Evolutionary conservation across 306 rosid species (phyloP).

Genomic region (Hylodesmum podocarpum): DNA sequence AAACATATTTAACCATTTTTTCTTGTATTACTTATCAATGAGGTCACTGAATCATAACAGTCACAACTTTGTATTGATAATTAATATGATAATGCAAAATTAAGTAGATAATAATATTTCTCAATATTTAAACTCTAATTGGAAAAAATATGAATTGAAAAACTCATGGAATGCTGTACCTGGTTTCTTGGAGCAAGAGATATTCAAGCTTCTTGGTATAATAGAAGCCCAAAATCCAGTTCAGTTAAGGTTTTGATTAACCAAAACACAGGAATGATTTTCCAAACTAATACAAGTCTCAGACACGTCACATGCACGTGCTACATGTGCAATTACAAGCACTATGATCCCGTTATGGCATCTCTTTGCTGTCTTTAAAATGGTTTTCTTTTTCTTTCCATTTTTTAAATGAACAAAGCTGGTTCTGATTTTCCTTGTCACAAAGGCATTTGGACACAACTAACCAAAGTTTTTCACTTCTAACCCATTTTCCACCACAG

Average conservation of each 20-base stretch:
- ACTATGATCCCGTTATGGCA: slow-evolving; percentile 41
- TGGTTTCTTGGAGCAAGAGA: background rate
- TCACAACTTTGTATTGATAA: background rate
- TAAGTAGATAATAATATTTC: background rate
- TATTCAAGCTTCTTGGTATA: background rate
- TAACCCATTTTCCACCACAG: slow-evolving; percentile 13
- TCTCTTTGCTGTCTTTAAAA: slow-evolving; percentile 33
- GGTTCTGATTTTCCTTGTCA: slow-evolving; percentile 43
- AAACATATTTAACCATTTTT: too few relatives aligned
- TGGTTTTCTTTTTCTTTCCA: slow-evolving; percentile 32
- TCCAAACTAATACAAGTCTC: slow-evolving; percentile 8
- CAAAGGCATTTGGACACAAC: slow-evolving; percentile 57
- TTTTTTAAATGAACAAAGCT: slow-evolving; percentile 41
- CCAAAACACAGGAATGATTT: background rate
- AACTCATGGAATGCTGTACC: background rate
- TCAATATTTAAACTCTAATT: background rate
- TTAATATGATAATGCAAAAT: background rate
- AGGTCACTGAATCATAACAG: background rate
- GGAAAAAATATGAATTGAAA: background rate
- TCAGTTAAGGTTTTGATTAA: background rate
- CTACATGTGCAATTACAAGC: slow-evolving; percentile 63
- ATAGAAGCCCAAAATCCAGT: background rate
- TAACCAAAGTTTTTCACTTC: slow-evolving; percentile 33
- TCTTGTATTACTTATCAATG: background rate
- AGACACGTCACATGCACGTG: slow-evolving; percentile 52